A percentile compares a stretch with the other conserved stretches of the same genome.
phyloP scores from a whole-genome alignment of 2,329 filamentous ascomycete genomes.

The Domatiomyces catenatus region DNA sequence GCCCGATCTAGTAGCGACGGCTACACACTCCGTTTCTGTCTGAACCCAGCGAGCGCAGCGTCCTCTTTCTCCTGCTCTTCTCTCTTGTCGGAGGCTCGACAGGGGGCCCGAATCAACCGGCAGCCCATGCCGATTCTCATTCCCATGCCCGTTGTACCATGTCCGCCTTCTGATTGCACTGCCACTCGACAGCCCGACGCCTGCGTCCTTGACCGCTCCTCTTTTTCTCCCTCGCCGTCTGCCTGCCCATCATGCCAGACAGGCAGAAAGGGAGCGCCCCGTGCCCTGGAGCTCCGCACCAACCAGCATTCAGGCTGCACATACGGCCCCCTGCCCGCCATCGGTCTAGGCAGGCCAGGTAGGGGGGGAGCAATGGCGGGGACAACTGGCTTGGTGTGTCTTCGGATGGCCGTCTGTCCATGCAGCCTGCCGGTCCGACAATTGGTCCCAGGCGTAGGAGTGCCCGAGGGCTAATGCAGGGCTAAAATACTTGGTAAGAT shows the following conservation, averaged over 20 bases:
- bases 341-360: too few relatives aligned
- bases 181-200: neutral
- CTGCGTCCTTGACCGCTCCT: neutral
- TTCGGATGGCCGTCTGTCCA: neutral
- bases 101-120: too few relatives aligned
- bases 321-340: neutral
- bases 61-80: neutral
- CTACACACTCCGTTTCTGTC: neutral
- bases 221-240: neutral
- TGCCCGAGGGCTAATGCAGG: neutral
- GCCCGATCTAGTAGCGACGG: neutral
- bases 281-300: neutral
- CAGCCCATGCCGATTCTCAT: too few relatives aligned
- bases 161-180: neutral
- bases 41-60: neutral
- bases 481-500: neutral
- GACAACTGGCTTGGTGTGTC: neutral
- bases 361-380: neutral
- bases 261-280: neutral
- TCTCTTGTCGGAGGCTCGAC: neutral
- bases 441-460: neutral
- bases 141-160: neutral
- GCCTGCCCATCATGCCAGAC: neutral
- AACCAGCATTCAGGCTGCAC: neutral
- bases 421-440: neutral